Conservation (phyloP, 2,329 filamentous ascomycete species). For the Aspergillus sergii region DNA sequence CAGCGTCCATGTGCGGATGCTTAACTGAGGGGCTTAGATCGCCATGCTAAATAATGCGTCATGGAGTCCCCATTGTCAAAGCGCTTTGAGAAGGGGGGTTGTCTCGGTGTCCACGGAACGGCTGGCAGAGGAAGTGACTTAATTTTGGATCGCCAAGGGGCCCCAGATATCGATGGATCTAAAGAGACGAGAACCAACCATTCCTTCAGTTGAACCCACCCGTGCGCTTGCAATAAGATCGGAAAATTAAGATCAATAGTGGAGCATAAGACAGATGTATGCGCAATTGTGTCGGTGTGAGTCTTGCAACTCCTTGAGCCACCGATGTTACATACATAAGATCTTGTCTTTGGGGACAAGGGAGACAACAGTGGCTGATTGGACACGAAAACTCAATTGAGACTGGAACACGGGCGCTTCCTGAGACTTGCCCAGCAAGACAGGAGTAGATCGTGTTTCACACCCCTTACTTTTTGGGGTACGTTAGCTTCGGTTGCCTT, state of each 20-base stretch:
- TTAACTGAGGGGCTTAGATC: not conserved
- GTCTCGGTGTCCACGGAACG: not conserved
- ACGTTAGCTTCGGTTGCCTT: conserved; percentile 7
- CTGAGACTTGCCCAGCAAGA: conserved; percentile 13
- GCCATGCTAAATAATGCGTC: not conserved
- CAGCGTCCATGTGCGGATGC: not conserved
- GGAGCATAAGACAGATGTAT: not conserved
- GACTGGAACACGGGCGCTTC: conserved; percentile 13
- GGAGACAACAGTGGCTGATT: not conserved
- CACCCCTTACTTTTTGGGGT: conserved; percentile 23
- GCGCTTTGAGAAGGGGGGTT: not conserved
- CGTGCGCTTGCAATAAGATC: not conserved
- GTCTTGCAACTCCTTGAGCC: not conserved
- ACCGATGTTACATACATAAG: not conserved
- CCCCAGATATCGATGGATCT: not conserved
- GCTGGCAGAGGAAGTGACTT: not conserved
- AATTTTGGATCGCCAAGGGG: not conserved
- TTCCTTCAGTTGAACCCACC: not conserved
- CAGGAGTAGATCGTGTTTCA: conserved; percentile 20
- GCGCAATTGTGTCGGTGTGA: no score
- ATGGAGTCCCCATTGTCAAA: not conserved
- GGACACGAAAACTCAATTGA: conserved; percentile 3
- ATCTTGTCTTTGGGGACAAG: not conserved
- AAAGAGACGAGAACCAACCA: not conserved
- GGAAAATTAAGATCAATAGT: not conserved